Evolutionary conservation across 352 stramenopile genomes (phyloP).

Genomic region (Globisporangium orthogonon): DNA sequence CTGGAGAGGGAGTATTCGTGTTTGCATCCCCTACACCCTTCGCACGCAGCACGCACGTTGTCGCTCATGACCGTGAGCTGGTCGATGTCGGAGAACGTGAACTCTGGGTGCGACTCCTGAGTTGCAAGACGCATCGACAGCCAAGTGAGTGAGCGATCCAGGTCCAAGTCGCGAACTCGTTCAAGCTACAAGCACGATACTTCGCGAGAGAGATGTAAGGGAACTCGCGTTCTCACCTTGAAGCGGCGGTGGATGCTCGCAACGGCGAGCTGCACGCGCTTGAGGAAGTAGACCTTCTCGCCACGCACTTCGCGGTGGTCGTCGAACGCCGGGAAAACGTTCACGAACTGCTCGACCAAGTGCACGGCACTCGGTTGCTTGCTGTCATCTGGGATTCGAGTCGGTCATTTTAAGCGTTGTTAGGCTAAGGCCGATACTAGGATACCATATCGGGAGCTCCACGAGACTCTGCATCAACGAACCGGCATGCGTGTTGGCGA

Average conservation of each 20-base stretch:
- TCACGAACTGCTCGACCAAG: constrained; percentile 47
- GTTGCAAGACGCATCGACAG: not conserved
- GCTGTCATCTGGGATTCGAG: constrained; percentile 8
- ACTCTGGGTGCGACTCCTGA: constrained; percentile 37
- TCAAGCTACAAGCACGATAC: not conserved
- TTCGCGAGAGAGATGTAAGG: not conserved
- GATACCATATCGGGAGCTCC: too few species aligned
- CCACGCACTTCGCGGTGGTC: constrained; percentile 48
- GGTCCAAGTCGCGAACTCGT: not conserved
- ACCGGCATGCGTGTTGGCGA: constrained; percentile 36
- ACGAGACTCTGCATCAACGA: not conserved
- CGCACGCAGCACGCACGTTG: constrained; percentile 30
- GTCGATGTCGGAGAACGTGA: constrained; percentile 55
- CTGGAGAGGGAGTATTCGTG: not conserved
- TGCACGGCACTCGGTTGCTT: constrained; percentile 33
- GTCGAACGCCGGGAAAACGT: constrained; percentile 64
- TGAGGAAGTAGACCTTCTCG: constrained; percentile 53
- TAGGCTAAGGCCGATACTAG: too few species aligned
- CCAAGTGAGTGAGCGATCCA: not conserved
- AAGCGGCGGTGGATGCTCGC: constrained; percentile 58
- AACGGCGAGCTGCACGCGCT: constrained; percentile 60
- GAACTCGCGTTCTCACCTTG: constrained; percentile 23
- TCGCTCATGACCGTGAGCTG: constrained; percentile 61
- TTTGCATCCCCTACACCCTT: not conserved
- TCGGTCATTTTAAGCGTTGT: not conserved